These are phyloP conservation scores for Pseudozyma sp. DNA, from an alignment of 1,284 basidiomycete genomes.

Conservation along the genomic window DNA sequence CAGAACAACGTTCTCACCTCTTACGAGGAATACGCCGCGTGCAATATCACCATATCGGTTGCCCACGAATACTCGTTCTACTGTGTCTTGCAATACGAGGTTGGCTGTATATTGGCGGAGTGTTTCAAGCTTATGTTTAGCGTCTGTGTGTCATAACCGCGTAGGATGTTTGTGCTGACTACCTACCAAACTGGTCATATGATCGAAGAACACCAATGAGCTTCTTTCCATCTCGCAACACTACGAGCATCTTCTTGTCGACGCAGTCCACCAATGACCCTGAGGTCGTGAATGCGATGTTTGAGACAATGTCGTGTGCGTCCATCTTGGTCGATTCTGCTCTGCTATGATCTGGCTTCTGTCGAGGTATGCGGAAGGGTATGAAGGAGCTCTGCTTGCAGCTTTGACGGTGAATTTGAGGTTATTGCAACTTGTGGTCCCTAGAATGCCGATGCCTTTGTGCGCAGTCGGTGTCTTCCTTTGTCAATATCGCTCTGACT, in stretches of 20 bases:
- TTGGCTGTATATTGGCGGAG: slow-evolving; percentile 76
- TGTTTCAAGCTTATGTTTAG: background rate
- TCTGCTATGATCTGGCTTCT: background rate
- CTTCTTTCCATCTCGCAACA: slow-evolving; percentile 94
- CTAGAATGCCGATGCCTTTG: too few species aligned
- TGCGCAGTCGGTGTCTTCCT: too few species aligned
- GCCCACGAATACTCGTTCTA: slow-evolving; percentile 79
- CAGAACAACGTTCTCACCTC: slow-evolving; percentile 98
- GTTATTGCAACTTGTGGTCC: too few species aligned
- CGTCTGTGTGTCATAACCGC: background rate
- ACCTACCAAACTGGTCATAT: slow-evolving; percentile 97
- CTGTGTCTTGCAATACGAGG: slow-evolving; percentile 76
- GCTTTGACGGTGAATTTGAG: too few species aligned
- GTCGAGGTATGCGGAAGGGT: background rate
- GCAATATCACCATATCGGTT: slow-evolving; percentile 80
- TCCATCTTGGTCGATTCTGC: slow-evolving; percentile 48
- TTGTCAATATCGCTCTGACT: too few species aligned
- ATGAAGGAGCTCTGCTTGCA: background rate
- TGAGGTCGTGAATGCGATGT: slow-evolving; percentile 68
- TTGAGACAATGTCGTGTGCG: slow-evolving; percentile 62
- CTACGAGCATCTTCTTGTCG: slow-evolving; percentile 91
- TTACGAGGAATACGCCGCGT: slow-evolving; percentile 89
- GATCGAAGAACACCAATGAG: slow-evolving; percentile 94
- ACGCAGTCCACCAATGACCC: slow-evolving; percentile 67
- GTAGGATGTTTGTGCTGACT: background rate